phyloP scores from a whole-genome alignment of 305 asterid genomes.

The Fraxinus velutina region DNA sequence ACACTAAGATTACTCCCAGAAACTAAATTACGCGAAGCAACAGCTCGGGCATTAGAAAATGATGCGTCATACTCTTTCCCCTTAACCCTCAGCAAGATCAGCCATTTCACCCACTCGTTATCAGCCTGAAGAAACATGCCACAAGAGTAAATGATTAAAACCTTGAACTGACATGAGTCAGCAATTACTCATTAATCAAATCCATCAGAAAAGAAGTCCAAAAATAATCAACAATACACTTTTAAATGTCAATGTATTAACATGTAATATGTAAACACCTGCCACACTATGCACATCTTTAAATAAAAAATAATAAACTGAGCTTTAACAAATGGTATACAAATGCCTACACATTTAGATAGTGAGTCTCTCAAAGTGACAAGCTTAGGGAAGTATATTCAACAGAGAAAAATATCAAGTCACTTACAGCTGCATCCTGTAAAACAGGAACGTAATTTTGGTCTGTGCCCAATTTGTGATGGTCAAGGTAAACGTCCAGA shows the following conservation, averaged over 20 bases:
- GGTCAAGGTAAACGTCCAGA: slow-evolving; percentile 85
- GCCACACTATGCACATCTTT: slow-evolving; percentile 13
- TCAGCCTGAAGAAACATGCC: slow-evolving; percentile 60
- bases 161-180: slow-evolving; percentile 14
- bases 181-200: slow-evolving; percentile 12
- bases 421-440: slow-evolving; percentile 80
- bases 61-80: slow-evolving; percentile 97
- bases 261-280: slow-evolving; percentile 3
- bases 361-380: not conserved
- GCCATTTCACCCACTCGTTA: slow-evolving; percentile 86
- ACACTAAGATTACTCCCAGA: slow-evolving; percentile 58
- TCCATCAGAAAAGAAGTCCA: slow-evolving; percentile 9
- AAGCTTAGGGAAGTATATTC: not conserved
- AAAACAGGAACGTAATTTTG: slow-evolving; percentile 56
- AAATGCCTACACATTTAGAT: slow-evolving; percentile 1
- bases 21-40: slow-evolving; percentile 61
- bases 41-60: slow-evolving; percentile 91
- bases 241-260: slow-evolving; percentile 12
- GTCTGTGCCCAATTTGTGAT: slow-evolving; percentile 74
- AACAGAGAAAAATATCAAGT: not conserved
- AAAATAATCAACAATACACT: slow-evolving; percentile 23
- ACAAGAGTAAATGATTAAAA: slow-evolving; percentile 23
- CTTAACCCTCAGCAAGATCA: slow-evolving; percentile 77
- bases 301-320: slow-evolving; percentile 16
- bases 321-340: slow-evolving; percentile 21